Base-by-base conservation (phyloP, 345 rosid genomes). In the Aquilaria yunnanensis region DNA sequence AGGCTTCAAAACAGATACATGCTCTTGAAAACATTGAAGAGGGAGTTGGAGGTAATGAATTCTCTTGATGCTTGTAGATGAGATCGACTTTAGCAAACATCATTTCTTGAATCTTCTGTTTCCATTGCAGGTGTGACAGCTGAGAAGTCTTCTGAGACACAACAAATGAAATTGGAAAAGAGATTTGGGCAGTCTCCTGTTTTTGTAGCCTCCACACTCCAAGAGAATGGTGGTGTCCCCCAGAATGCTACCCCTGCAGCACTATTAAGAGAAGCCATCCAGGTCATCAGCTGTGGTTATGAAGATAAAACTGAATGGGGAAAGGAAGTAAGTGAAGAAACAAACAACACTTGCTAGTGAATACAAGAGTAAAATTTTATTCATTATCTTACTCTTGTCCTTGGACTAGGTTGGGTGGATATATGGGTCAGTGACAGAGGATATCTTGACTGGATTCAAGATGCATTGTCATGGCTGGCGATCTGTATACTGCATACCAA, bases 271-370 rank as follows among this genome's bases (percentile, higher is more conserved):
- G 98, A 92, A 83, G 97, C 98, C 47, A 90, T 93, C 67, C 98
- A 93, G 79, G 98, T 93, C 57, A 90, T 93, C 71, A 93, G 98
- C 75, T 89, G 97, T 31, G 98, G 98, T 45, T 93, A 93, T 41
- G 98, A 93, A 79, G 98, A 86, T 69, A 93, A 93, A 79, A 90
- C 98, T 29, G 98, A 93, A 81, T 90, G 98, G 98, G 98, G 98
- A 56, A 93, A 90, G 70, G 98, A 93, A 82, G 98, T 93, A 75
- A 69, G 89, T 78, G 51, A 60, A 60, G 14, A 29, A 11, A 8
- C 16, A 4, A 46, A 45, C 56, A 43, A 53, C 16, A 59, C 16
- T 14, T 31, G 5, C 41, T 43, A 43, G 16, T 47, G 47, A 51
- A 43, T 64, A 12, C 16, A 53, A 34, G 43, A 33, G 13, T 54